Evolutionary conservation across 192 early-diverging fungal species (phyloP).

Genomic region (Backusella tarrabulga): DNA sequence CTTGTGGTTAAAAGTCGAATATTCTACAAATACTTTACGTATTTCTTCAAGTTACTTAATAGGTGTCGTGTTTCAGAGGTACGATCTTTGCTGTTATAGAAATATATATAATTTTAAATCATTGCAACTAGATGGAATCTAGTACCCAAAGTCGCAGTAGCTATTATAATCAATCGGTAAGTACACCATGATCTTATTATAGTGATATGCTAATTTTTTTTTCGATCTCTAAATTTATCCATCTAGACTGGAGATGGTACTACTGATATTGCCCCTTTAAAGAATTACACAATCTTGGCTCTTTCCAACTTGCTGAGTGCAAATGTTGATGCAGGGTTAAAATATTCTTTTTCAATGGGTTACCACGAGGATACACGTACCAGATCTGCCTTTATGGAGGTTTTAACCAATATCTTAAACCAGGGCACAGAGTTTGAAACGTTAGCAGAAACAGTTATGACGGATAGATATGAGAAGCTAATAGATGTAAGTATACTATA

Average conservation of each 20-base stretch:
- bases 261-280: slow-evolving; percentile 47
- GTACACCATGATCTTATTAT: not conserved
- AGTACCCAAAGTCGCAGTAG: not conserved
- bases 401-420: slow-evolving; percentile 77
- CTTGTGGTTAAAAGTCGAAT: slow-evolving; percentile 57
- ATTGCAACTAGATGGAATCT: slow-evolving; percentile 24
- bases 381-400: slow-evolving; percentile 75
- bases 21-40: slow-evolving; percentile 72
- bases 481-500: slow-evolving; percentile 47
- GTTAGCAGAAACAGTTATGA: slow-evolving; percentile 58
- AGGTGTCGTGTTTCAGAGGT: slow-evolving; percentile 61
- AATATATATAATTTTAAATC: slow-evolving; percentile 13
- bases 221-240: not conserved
- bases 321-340: slow-evolving; percentile 80
- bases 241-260: slow-evolving; percentile 46
- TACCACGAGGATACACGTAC: slow-evolving; percentile 80
- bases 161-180: not conserved
- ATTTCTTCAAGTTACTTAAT: slow-evolving; percentile 72
- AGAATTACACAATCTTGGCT: slow-evolving; percentile 69
- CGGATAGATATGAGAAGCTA: slow-evolving; percentile 61
- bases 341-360: slow-evolving; percentile 72
- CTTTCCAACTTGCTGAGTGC: slow-evolving; percentile 77
- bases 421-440: slow-evolving; percentile 66
- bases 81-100: not conserved
- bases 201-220: not conserved